A percentile compares a stretch with the other conserved stretches of the same genome.
Evolutionary conservation across 176 grass and related monocot genomes (phyloP).

Genomic region (Elaeis guineensis): DNA sequence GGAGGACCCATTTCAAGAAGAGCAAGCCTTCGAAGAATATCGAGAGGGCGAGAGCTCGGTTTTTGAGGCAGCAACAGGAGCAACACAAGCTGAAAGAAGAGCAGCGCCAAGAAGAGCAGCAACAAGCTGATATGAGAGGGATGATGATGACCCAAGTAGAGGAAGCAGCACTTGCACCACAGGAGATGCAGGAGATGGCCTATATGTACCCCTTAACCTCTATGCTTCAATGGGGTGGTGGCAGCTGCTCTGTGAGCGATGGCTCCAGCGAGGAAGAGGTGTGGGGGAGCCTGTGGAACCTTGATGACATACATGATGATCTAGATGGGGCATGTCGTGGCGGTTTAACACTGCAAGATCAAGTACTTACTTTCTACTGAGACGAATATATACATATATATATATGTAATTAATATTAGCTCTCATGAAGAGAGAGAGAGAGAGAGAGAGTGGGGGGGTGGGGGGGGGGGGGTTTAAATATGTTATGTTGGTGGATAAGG

Average conservation of each 20-base stretch:
- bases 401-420: slow-evolving; percentile 13
- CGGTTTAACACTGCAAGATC: slow-evolving; percentile 9
- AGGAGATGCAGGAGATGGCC: slow-evolving; percentile 24
- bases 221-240: slow-evolving; percentile 21
- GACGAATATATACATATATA: slow-evolving; percentile 20
- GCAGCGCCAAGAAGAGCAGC: slow-evolving; percentile 8
- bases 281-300: slow-evolving; percentile 96
- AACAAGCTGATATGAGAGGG: slow-evolving; percentile 1
- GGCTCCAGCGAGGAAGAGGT: slow-evolving; percentile 48
- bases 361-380: slow-evolving; percentile 30
- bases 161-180: not conserved
- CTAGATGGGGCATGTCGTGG: slow-evolving; percentile 12
- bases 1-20: slow-evolving; percentile 93
- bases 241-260: slow-evolving; percentile 34
- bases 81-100: slow-evolving; percentile 33
- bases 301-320: slow-evolving; percentile 25
- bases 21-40: slow-evolving; percentile 72
- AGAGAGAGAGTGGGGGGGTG: too few species aligned
- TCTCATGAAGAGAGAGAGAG: too few species aligned
- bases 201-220: slow-evolving; percentile 43
- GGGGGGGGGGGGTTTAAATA: too few species aligned
- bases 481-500: too few species aligned
- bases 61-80: slow-evolving; percentile 30
- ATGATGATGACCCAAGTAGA: not conserved
- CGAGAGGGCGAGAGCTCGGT: slow-evolving; percentile 54